phyloP scores from a whole-genome alignment of 2,329 filamentous ascomycete genomes.

The Elsinoe batatas region DNA sequence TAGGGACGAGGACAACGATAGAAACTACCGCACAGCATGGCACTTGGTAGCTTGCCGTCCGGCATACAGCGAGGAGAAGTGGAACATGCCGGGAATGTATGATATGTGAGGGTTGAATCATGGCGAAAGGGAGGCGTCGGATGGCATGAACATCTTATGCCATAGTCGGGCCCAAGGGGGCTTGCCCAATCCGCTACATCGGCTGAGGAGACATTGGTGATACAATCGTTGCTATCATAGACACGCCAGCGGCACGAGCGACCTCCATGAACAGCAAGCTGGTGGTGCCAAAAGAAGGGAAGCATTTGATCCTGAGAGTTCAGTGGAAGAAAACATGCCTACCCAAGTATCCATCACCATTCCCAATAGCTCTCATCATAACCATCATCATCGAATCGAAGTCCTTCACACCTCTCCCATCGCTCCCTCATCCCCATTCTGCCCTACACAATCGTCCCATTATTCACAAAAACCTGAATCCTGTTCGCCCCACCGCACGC shows the following conservation, averaged over 20 bases:
- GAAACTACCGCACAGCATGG: too few species aligned
- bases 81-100: neutral
- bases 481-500: conserved; percentile 22
- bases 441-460: too few species aligned
- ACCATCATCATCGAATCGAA: neutral
- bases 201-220: too few species aligned
- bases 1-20: too few species aligned
- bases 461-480: conserved; percentile 22
- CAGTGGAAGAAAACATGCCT: neutral
- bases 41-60: neutral
- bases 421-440: neutral
- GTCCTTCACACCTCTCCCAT: neutral
- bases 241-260: too few species aligned
- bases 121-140: too few species aligned
- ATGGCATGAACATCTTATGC: too few species aligned
- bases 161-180: too few species aligned
- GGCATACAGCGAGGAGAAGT: neutral
- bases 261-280: neutral
- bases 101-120: neutral
- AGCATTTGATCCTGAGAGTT: neutral
- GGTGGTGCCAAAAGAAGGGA: neutral
- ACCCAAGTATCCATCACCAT: too few species aligned
- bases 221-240: too few species aligned
- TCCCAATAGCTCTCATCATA: neutral
- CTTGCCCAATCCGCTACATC: too few species aligned